phyloP scores from a whole-genome alignment of 2,329 filamentous ascomycete genomes.

The Zymoseptoria tritici region DNA sequence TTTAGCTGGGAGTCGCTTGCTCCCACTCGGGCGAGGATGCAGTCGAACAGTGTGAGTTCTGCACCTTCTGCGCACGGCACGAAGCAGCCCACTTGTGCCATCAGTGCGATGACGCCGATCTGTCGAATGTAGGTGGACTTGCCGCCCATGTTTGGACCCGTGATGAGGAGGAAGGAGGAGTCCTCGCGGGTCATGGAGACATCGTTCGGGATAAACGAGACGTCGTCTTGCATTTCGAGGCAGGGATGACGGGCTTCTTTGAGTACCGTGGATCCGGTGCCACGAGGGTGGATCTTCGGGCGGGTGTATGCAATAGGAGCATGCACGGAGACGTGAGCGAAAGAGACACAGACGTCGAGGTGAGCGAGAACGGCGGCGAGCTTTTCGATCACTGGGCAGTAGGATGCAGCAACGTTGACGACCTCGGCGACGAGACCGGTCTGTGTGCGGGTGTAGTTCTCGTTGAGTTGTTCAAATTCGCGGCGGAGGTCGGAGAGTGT shows the following conservation, averaged over 20 bases:
- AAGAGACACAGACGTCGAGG: conserved; percentile 87
- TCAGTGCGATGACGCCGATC: conserved; percentile 90
- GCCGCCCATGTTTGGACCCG: conserved; percentile 97
- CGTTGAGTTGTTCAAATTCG: conserved; percentile 87
- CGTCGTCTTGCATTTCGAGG: conserved; percentile 97
- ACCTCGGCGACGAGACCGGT: conserved; percentile 86
- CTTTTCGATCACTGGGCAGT: conserved; percentile 84
- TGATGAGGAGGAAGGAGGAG: conserved; percentile 92
- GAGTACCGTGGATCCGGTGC: conserved; percentile 80
- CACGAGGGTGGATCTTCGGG: conserved; percentile 82
- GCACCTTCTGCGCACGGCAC: conserved; percentile 77
- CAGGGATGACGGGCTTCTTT: conserved; percentile 92
- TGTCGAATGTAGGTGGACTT: conserved; percentile 98
- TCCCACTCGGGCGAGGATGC: conserved; percentile 89
- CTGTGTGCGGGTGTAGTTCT: conserved; percentile 93
- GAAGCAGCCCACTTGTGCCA: conserved; percentile 96
- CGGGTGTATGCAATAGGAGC: conserved; percentile 87
- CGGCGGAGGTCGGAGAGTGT: conserved; percentile 71
- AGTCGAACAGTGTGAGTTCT: conserved; percentile 92
- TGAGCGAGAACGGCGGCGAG: conserved; percentile 84
- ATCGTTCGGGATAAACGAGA: conserved; percentile 98
- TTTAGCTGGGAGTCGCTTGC: conserved; percentile 96
- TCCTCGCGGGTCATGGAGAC: conserved; percentile 69
- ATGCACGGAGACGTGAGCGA: conserved; percentile 88
- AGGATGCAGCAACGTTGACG: conserved; percentile 85